These are phyloP conservation scores for Pythium biforme DNA, from an alignment of 352 stramenopile genomes.

Conservation along the genomic window DNA sequence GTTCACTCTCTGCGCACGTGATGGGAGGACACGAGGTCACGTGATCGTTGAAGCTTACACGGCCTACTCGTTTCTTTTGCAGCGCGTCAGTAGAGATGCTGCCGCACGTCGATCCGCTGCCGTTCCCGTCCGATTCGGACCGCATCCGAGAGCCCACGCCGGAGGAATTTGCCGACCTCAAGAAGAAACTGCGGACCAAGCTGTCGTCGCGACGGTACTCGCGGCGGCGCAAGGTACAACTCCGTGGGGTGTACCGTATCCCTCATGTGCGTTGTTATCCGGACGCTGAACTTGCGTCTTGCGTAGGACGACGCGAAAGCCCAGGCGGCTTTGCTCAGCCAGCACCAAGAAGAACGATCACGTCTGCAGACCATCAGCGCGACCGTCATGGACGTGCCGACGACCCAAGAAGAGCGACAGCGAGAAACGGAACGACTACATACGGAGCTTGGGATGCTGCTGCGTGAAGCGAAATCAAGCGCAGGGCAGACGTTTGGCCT, in stretches of 20 bases:
- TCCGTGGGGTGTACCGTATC: too few relatives aligned
- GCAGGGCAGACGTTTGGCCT: conserved; percentile 3
- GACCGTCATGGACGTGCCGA: neutral
- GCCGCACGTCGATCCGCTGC: conserved; percentile 13
- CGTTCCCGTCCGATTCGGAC: conserved; percentile 13
- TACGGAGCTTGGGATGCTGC: conserved; percentile 1
- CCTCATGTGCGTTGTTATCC: too few relatives aligned
- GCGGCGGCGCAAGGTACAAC: conserved; percentile 18
- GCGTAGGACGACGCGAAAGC: conserved; percentile 10
- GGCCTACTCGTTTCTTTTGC: neutral
- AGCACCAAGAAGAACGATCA: neutral
- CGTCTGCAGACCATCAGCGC: conserved; percentile 4
- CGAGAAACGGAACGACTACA: neutral
- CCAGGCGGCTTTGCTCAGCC: neutral
- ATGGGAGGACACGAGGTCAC: too few relatives aligned
- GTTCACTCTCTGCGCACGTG: too few relatives aligned
- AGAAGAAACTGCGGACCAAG: conserved; percentile 18
- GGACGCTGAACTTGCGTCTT: neutral
- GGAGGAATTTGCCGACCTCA: conserved; percentile 12
- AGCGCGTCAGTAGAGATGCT: neutral
- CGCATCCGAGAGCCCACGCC: conserved; percentile 5
- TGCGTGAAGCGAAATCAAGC: conserved; percentile 5
- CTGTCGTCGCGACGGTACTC: conserved; percentile 18
- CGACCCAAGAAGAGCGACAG: neutral
- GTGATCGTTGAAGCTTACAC: neutral